phyloP scores from a whole-genome alignment of 2,329 filamentous ascomycete genomes.

The Xenosphaeropsis pyriputrescens region DNA sequence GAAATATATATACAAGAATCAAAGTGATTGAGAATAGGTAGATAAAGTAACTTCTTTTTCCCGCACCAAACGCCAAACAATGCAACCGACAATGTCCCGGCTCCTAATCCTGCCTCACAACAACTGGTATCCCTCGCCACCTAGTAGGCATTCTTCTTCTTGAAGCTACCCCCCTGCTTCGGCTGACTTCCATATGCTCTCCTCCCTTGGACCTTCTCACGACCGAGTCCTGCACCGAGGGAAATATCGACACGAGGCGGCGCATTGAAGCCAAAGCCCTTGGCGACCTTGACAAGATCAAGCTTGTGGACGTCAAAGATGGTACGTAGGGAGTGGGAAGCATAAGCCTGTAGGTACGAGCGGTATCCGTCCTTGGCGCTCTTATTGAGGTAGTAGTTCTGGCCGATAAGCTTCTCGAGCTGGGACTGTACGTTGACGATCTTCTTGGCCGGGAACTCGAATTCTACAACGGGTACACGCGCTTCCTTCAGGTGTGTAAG shows the following conservation, averaged over 20 bases:
- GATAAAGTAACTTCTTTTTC: no score
- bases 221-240: conserved; percentile 60
- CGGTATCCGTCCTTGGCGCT: conserved; percentile 64
- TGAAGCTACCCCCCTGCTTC: conserved; percentile 31
- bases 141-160: conserved; percentile 9
- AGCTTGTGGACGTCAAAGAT: conserved; percentile 76
- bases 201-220: conserved; percentile 50
- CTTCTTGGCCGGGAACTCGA: conserved; percentile 86
- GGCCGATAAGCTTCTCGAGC: conserved; percentile 82
- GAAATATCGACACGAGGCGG: conserved; percentile 70
- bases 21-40: no score
- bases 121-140: no score
- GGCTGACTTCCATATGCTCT: conserved; percentile 70
- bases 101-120: no score
- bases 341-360: conserved; percentile 90
- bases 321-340: conserved; percentile 68
- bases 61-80: no score
- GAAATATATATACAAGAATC: no score
- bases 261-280: conserved; percentile 66
- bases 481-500: conserved; percentile 81
- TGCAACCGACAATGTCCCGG: no score
- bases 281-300: conserved; percentile 71
- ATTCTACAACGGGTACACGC: conserved; percentile 86
- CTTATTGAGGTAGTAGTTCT: conserved; percentile 97
- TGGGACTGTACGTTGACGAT: conserved; percentile 83